A percentile compares a stretch with the other conserved stretches of the same genome.
Evolutionary conservation across 768 basidiomycete genomes (phyloP).

Genomic region (Butyriboletus loyo): DNA sequence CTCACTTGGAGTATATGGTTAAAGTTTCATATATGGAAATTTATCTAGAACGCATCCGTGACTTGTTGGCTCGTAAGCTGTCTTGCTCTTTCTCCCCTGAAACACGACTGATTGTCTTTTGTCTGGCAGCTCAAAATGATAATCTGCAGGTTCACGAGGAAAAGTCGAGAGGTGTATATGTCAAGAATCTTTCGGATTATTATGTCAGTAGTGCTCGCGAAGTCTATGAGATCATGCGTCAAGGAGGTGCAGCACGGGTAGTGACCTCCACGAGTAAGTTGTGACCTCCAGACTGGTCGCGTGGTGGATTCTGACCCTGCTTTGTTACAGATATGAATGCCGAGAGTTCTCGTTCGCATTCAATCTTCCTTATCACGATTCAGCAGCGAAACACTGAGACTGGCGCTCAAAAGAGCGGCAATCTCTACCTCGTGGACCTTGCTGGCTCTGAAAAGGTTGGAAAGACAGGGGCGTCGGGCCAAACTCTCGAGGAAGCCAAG

Average conservation of each 20-base stretch:
- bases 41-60: constrained; percentile 93
- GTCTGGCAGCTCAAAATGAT: constrained; percentile 80
- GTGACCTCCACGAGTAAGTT: constrained; percentile 90
- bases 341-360: constrained; percentile 97
- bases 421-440: constrained; percentile 95
- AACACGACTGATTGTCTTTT: constrained; percentile 5
- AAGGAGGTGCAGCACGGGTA: constrained; percentile 86
- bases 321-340: constrained; percentile 89
- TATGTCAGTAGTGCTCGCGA: constrained; percentile 95
- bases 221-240: constrained; percentile 99
- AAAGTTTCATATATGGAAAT: constrained; percentile 99
- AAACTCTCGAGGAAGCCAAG: constrained; percentile 98
- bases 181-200: constrained; percentile 95
- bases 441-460: constrained; percentile 99
- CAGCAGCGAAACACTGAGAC: constrained; percentile 95
- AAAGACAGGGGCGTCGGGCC: constrained; percentile 98
- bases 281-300: background rate
- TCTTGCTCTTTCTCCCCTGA: background rate
- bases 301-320: constrained; percentile 1
- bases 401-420: constrained; percentile 94
- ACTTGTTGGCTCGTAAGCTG: constrained; percentile 88
- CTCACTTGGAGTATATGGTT: constrained; percentile 95
- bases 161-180: constrained; percentile 95
- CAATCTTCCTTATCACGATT: constrained; percentile 97
- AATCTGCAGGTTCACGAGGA: constrained; percentile 99